phyloP scores from a whole-genome alignment of 2,329 filamentous ascomycete species.

The Neospermospora avenae region DNA sequence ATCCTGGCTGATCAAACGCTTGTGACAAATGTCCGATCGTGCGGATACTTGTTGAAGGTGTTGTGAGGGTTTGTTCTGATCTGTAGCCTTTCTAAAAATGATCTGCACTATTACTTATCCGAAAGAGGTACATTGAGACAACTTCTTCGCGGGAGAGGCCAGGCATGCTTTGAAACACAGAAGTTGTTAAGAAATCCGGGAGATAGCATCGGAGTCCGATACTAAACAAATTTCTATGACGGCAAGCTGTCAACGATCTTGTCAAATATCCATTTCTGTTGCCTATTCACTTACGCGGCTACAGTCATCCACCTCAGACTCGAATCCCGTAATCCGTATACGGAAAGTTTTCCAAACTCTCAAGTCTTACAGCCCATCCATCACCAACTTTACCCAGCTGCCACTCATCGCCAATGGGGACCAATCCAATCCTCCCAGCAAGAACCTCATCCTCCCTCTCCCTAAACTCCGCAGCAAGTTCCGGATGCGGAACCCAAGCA shows the following conservation, averaged over 20 bases:
- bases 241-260: background rate
- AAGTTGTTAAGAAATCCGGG: background rate
- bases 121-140: background rate
- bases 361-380: constrained; percentile 38
- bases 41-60: background rate
- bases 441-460: constrained; percentile 77
- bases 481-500: constrained; percentile 83
- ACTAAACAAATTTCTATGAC: no score
- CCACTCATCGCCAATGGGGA: constrained; percentile 45
- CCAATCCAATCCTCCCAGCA: constrained; percentile 52
- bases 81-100: background rate
- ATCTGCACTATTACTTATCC: background rate
- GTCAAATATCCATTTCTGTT: background rate
- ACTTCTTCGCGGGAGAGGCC: background rate
- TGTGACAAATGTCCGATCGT: background rate
- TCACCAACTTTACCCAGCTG: constrained; percentile 42
- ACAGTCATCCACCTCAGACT: background rate
- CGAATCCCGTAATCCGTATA: constrained; percentile 36
- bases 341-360: constrained; percentile 38
- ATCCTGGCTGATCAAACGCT: background rate
- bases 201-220: no score
- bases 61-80: background rate
- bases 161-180: background rate
- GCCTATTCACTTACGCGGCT: no score
- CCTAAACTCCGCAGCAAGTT: constrained; percentile 68